Evolutionary conservation across 176 grass and related monocot species (phyloP).

Genomic region (Aegilops longissima): DNA sequence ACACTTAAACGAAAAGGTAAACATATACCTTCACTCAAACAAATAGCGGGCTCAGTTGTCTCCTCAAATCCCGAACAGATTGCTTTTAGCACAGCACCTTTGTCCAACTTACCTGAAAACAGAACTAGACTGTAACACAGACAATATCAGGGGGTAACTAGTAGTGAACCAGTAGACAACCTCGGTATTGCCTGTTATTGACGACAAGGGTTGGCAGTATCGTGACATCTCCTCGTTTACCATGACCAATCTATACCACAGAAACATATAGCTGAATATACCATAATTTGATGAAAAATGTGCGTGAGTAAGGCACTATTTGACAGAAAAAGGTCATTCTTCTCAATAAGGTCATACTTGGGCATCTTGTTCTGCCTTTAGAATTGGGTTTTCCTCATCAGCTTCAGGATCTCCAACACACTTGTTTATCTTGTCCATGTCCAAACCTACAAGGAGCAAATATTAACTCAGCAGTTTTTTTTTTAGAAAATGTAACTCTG

Average conservation of each 20-base stretch:
- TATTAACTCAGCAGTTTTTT: not conserved
- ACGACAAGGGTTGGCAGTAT: constrained; percentile 92
- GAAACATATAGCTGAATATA: constrained; percentile 24
- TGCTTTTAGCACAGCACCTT: constrained; percentile 85
- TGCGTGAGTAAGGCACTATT: not conserved
- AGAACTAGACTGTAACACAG: constrained; percentile 33
- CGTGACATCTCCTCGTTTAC: constrained; percentile 78
- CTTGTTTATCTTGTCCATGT: constrained; percentile 58
- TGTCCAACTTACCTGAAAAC: constrained; percentile 80
- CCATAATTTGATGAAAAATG: constrained; percentile 15
- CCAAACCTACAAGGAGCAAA: constrained; percentile 52
- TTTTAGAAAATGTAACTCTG: not conserved
- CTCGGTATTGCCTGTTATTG: constrained; percentile 87
- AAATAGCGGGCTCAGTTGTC: constrained; percentile 79
- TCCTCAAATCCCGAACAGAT: constrained; percentile 92
- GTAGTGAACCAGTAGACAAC: constrained; percentile 41
- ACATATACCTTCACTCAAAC: constrained; percentile 76
- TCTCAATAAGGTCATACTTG: constrained; percentile 48
- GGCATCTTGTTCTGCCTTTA: constrained; percentile 86
- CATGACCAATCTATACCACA: constrained; percentile 65
- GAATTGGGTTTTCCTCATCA: constrained; percentile 62
- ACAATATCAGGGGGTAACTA: constrained; percentile 15
- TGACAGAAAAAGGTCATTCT: constrained; percentile 1
- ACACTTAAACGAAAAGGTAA: not conserved
- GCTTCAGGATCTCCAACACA: constrained; percentile 85